A percentile compares a stretch with the other conserved stretches of the same genome.
Conservation (phyloP, 2,329 filamentous ascomycete genomes). For the Pestalotiopsis sp. region DNA sequence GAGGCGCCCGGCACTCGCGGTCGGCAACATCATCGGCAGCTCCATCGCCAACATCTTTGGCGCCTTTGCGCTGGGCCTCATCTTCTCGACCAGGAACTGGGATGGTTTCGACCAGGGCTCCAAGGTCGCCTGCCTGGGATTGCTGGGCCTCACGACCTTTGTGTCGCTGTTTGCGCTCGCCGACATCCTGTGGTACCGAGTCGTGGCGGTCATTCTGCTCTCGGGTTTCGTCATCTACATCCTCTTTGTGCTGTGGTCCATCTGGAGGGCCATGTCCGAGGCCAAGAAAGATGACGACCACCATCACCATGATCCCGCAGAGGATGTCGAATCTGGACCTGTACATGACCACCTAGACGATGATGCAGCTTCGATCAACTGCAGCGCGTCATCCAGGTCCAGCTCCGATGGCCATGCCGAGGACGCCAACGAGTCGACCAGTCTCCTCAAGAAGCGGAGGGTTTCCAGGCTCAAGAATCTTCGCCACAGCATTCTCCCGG, state of each 20-base stretch:
- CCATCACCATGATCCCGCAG: neutral
- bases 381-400: neutral
- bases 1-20: neutral
- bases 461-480: neutral
- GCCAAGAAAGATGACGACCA: neutral
- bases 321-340: neutral
- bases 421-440: neutral
- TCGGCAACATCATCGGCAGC: neutral
- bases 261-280: neutral
- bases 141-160: neutral
- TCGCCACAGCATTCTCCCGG: neutral
- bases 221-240: neutral
- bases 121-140: neutral
- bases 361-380: neutral
- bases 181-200: neutral
- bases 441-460: neutral
- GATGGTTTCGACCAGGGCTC: neutral
- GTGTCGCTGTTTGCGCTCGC: neutral
- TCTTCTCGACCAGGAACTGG: neutral
- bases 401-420: neutral
- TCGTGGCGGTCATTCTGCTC: neutral
- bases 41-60: neutral
- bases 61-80: neutral
- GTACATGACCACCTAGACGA: neutral
- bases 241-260: neutral